These are phyloP conservation scores for Pseudoperonospora humuli DNA, from an alignment of 352 stramenopile genomes.

Conservation along the genomic window DNA sequence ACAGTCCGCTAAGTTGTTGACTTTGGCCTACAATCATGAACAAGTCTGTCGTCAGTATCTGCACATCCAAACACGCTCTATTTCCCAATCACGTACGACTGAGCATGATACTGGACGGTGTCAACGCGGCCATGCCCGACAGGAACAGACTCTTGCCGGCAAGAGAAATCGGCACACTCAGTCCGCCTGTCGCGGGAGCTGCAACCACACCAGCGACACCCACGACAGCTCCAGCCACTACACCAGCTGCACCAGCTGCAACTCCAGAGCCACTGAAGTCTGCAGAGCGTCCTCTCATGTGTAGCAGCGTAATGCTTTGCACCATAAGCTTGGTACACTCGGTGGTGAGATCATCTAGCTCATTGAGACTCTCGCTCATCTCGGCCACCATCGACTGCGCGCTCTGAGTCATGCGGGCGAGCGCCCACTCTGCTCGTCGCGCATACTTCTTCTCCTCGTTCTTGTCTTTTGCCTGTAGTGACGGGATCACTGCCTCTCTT, in stretches of 20 bases:
- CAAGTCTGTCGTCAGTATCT: slow-evolving; percentile 1
- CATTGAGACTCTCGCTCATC: slow-evolving; percentile 67
- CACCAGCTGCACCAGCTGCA: slow-evolving; percentile 61
- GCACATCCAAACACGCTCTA: neutral
- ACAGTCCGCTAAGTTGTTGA: slow-evolving; percentile 68
- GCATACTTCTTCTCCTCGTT: slow-evolving; percentile 64
- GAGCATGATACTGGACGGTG: slow-evolving; percentile 80
- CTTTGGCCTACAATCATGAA: slow-evolving; percentile 51
- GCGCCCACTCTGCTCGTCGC: slow-evolving; percentile 66
- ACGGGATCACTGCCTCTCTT: slow-evolving; percentile 49
- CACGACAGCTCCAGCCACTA: slow-evolving; percentile 78
- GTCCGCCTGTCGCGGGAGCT: slow-evolving; percentile 61
- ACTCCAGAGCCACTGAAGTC: slow-evolving; percentile 85
- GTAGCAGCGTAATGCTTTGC: slow-evolving; percentile 77
- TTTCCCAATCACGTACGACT: slow-evolving; percentile 44
- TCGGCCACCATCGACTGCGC: slow-evolving; percentile 52
- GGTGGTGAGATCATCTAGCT: slow-evolving; percentile 72
- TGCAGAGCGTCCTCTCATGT: slow-evolving; percentile 65
- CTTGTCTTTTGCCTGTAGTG: slow-evolving; percentile 44
- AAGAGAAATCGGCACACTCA: slow-evolving; percentile 78
- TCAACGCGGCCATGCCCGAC: slow-evolving; percentile 64
- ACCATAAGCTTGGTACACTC: slow-evolving; percentile 84
- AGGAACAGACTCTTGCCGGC: slow-evolving; percentile 83
- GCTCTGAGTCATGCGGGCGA: slow-evolving; percentile 66
- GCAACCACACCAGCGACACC: slow-evolving; percentile 66